Conservation (phyloP, 225 moss, liverwort and hornwort genomes). For the Thuidium tamariscinum region DNA sequence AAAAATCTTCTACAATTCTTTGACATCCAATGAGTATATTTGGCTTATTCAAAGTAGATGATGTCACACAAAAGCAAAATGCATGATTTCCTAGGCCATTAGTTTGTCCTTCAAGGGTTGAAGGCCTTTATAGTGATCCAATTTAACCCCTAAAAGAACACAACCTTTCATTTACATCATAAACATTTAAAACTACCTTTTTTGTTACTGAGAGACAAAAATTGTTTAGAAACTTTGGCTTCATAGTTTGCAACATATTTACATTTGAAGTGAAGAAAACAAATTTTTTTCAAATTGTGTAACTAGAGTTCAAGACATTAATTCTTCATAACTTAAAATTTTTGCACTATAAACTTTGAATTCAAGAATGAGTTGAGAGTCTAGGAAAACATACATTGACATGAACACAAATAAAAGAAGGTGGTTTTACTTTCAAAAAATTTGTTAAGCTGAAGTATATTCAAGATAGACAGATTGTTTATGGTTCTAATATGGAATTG, state of each 20-base stretch:
- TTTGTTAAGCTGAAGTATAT: not conserved
- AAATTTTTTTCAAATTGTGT: no score
- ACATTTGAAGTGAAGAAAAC: not conserved
- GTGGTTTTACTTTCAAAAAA: not conserved
- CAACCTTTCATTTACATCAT: no score
- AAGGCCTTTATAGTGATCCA: not conserved
- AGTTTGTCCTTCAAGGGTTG: no score
- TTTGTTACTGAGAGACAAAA: not conserved
- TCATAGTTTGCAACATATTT: not conserved
- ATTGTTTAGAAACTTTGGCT: fast-evolving
- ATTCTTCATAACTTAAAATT: not conserved
- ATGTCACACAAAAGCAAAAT: no score
- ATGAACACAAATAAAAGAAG: fast-evolving
- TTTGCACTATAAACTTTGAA: no score
- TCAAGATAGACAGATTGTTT: not conserved
- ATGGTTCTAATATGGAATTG: not conserved
- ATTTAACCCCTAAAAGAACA: no score
- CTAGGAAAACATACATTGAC: no score
- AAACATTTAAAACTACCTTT: fast-evolving
- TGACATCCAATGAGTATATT: no score
- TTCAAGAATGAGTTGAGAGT: fast-evolving
- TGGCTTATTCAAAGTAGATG: no score
- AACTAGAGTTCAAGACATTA: no score
- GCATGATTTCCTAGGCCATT: no score
- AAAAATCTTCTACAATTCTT: no score